phyloP scores from a whole-genome alignment of 192 early-diverging fungal species.

The Gonapodya prolifera region DNA sequence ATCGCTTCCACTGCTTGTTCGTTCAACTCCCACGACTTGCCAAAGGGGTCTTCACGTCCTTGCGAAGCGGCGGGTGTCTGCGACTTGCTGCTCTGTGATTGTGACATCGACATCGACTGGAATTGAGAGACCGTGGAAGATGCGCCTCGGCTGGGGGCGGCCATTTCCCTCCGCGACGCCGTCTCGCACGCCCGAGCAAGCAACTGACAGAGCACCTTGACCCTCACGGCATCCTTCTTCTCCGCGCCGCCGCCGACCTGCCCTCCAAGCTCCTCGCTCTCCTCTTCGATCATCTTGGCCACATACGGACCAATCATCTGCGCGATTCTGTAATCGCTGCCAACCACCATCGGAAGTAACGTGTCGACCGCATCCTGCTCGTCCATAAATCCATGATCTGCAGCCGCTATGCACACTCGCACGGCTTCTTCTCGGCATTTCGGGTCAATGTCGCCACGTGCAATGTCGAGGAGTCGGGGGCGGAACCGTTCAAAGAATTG shows the following conservation, averaged over 20 bases:
- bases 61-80: neutral
- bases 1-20: neutral
- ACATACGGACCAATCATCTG: constrained; percentile 50
- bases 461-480: constrained; percentile 63
- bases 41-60: neutral
- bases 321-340: constrained; percentile 51
- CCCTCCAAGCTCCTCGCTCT: constrained; percentile 3
- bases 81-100: neutral
- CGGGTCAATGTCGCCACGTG: constrained; percentile 46
- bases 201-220: neutral
- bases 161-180: neutral
- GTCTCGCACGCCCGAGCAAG: neutral
- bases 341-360: constrained; percentile 57
- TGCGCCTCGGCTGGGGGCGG: neutral
- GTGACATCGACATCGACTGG: no score
- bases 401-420: constrained; percentile 24
- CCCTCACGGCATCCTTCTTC: neutral
- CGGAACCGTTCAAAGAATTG: constrained; percentile 57
- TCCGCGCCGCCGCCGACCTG: neutral
- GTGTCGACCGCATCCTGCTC: constrained; percentile 40
- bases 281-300: constrained; percentile 28
- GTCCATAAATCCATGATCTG: constrained; percentile 41
- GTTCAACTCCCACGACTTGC: neutral
- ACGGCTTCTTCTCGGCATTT: constrained; percentile 23
- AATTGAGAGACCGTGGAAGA: neutral